Evolutionary conservation across 2,329 filamentous ascomycete genomes (phyloP), one percentile per base, ranked within the genome.

Genomic region (Coleophoma cylindrospora): DNA sequence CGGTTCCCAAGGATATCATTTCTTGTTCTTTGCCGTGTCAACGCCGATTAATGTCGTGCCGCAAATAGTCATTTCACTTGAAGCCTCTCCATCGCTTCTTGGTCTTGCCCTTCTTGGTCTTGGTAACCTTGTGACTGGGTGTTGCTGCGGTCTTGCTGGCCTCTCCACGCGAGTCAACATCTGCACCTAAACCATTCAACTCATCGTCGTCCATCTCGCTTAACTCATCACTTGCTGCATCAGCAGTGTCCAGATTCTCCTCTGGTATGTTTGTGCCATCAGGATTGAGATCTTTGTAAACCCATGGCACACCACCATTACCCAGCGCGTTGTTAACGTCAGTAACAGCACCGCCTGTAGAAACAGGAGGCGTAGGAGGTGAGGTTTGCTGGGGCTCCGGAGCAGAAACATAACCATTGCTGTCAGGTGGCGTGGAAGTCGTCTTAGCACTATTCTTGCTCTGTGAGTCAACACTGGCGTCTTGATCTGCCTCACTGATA

Each of bases 181-280:
- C 69, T 13, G 72, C 70, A 38, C 57, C 57, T 13, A 90, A 72
- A 34, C 86, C 89, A 61, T 88, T 84, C 51, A 96, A 74, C 69
- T 92, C 89, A 47, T 95, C 91, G 57, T 96, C 91, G 60, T 95
- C 91, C 65, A 96, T 83, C 64, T 96, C 92, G 50, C 88, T 95
- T 19, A 96, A 76, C 59, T 92, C 89, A 61, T 89, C 95, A 32
- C 82, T 75, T 57, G 82, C 49, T n/a, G 87, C 82, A 49, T 91
- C 87, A 34, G 84, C 78, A 2, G 85, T 88, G 0, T 80, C 83
- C 75, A 84, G 89, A 47, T 83, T 77, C 68, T 92, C 87, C 56
- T 86, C 86, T 49, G 88, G 75, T 10, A 92, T 81, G 1, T 86
- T 92, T 0, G 90, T 95, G 50, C 91, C 92, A 48, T 82, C 62